Conservation (phyloP, 2,329 filamentous ascomycete species). For the Rosellinia necatrix region DNA sequence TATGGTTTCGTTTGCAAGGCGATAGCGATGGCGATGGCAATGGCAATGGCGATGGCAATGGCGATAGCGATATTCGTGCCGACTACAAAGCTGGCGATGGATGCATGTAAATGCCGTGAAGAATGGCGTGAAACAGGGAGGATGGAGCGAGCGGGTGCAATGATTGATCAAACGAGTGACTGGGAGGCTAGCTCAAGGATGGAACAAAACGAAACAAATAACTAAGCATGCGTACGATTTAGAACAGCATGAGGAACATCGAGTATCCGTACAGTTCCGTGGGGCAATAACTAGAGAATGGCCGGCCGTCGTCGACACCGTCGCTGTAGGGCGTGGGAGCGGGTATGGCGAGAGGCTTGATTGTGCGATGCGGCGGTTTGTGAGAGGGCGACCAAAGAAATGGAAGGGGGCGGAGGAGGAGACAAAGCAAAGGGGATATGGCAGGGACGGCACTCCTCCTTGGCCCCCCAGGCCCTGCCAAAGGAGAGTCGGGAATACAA, state of each 20-base stretch:
- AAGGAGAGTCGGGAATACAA: conserved; percentile 21
- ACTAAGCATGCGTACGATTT: conserved; percentile 32
- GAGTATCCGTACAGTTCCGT: conserved; percentile 28
- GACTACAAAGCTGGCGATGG: not conserved
- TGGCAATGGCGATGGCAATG: not conserved
- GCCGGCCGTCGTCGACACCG: conserved; percentile 15
- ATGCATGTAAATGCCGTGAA: conserved; percentile 8
- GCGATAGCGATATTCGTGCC: conserved; percentile 8
- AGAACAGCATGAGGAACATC: conserved; percentile 36
- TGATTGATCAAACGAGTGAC: conserved; percentile 48
- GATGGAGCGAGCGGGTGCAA: not conserved
- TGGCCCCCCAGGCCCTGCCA: not conserved
- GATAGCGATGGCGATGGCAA: conserved; percentile 2
- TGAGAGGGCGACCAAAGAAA: conserved; percentile 22
- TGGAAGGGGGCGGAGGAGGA: conserved; percentile 17
- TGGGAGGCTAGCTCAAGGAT: conserved; percentile 55
- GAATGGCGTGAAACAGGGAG: conserved; percentile 19
- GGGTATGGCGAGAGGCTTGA: conserved; percentile 7
- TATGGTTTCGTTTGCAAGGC: not conserved
- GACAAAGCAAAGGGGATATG: conserved; percentile 22
- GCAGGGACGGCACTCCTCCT: conserved; percentile 24
- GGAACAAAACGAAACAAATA: conserved; percentile 32
- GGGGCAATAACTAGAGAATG: conserved; percentile 11
- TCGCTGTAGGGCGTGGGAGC: conserved; percentile 13
- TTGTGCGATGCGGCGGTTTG: conserved; percentile 25